Percentiles rank a stretch among this genome's conserved stretches.
phyloP scores from a whole-genome alignment of 768 basidiomycete genomes.

The Kondoa malvinella region DNA sequence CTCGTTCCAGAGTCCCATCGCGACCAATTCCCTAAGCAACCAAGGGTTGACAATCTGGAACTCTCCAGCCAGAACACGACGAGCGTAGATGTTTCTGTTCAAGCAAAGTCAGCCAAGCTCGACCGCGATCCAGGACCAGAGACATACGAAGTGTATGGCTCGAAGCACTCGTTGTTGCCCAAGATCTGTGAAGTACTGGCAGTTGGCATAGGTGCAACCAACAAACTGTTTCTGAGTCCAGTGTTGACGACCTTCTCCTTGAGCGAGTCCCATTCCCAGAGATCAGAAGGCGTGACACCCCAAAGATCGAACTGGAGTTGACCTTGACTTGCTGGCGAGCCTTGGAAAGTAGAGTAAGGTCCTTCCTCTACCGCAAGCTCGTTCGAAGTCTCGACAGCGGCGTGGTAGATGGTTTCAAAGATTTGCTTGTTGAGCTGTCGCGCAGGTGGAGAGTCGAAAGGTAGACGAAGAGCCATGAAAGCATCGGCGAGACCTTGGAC shows the following conservation, averaged over 20 bases:
- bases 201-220: slow-evolving; percentile 96
- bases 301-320: slow-evolving; percentile 88
- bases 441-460: slow-evolving; percentile 79
- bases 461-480: slow-evolving; percentile 91
- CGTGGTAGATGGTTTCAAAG: slow-evolving; percentile 98
- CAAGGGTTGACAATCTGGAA: slow-evolving; percentile 99
- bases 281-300: slow-evolving; percentile 68
- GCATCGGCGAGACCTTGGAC: slow-evolving; percentile 95
- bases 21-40: slow-evolving; percentile 94
- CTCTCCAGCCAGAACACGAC: slow-evolving; percentile 96
- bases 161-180: slow-evolving; percentile 97
- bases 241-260: slow-evolving; percentile 67
- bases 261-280: slow-evolving; percentile 86
- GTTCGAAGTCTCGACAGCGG: slow-evolving; percentile 69
- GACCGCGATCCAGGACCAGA: neutral
- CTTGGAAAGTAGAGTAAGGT: slow-evolving; percentile 51
- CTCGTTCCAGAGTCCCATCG: slow-evolving; percentile 88
- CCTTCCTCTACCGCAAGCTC: slow-evolving; percentile 48
- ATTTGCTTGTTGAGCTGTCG: slow-evolving; percentile 81
- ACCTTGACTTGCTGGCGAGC: slow-evolving; percentile 76
- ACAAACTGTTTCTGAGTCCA: slow-evolving; percentile 75
- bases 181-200: slow-evolving; percentile 96
- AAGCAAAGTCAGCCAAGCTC: neutral
- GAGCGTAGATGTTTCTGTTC: slow-evolving; percentile 87
- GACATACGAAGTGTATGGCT: slow-evolving; percentile 79